These are phyloP conservation scores for Colletotrichum acutatum DNA, from an alignment of 2,329 filamentous ascomycete species.

Conservation along the genomic window DNA sequence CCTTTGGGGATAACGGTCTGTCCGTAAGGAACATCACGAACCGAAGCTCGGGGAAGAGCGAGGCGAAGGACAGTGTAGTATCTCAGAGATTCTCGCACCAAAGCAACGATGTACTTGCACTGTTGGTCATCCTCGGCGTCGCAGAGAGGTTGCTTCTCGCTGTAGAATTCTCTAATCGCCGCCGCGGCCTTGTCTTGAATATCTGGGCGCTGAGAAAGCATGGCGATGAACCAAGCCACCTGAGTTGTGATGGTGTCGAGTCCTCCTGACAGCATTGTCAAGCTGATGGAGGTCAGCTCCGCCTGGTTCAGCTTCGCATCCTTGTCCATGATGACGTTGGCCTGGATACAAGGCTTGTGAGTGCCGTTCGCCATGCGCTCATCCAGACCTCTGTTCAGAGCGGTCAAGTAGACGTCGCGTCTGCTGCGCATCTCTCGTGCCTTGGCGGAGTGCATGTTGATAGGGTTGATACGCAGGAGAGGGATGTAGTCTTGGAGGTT, in stretches of 20 bases:
- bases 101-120: slow-evolving; percentile 70
- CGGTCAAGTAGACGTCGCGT: slow-evolving; percentile 68
- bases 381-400: slow-evolving; percentile 68
- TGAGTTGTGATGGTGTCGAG: slow-evolving; percentile 75
- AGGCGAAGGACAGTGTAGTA: slow-evolving; percentile 73
- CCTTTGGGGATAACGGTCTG: slow-evolving; percentile 69
- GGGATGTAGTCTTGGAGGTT: slow-evolving; percentile 73
- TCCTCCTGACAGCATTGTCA: slow-evolving; percentile 76
- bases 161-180: slow-evolving; percentile 67
- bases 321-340: slow-evolving; percentile 72
- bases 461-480: slow-evolving; percentile 68
- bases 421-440: slow-evolving; percentile 70
- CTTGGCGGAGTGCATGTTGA: slow-evolving; percentile 66
- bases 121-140: slow-evolving; percentile 71
- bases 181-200: slow-evolving; percentile 69
- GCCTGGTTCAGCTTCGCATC: slow-evolving; percentile 71
- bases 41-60: slow-evolving; percentile 69
- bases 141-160: slow-evolving; percentile 64
- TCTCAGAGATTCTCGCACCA: slow-evolving; percentile 71
- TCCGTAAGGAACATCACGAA: slow-evolving; percentile 68
- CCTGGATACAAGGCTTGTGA: slow-evolving; percentile 73
- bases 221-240: slow-evolving; percentile 72
- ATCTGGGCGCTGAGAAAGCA: slow-evolving; percentile 68
- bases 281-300: slow-evolving; percentile 72
- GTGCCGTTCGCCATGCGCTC: slow-evolving; percentile 69